Percentiles rank a stretch among this genome's conserved stretches.
phyloP scores from a whole-genome alignment of 2,329 filamentous ascomycete species.

The Metarhizium guizhouense region DNA sequence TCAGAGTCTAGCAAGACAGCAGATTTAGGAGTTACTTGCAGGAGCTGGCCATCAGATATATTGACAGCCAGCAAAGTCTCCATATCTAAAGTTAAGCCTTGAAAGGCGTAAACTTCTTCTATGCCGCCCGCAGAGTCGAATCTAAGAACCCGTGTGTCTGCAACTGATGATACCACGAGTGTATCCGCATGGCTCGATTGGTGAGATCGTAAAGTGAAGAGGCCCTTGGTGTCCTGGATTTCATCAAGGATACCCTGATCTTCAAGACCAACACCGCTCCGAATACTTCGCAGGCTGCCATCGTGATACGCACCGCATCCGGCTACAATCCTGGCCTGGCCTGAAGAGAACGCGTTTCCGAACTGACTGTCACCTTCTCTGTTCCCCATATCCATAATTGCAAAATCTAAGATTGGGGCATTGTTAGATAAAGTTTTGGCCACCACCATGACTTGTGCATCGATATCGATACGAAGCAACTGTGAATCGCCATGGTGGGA shows the following conservation, averaged over 20 bases:
- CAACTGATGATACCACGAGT: slow-evolving; percentile 70
- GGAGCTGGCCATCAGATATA: slow-evolving; percentile 50
- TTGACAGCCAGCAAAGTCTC: slow-evolving; percentile 66
- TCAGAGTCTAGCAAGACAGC: slow-evolving; percentile 56
- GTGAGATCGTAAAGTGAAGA: slow-evolving; percentile 58
- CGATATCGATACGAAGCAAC: slow-evolving; percentile 51
- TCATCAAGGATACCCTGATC: slow-evolving; percentile 76
- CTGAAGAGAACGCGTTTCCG: slow-evolving; percentile 86
- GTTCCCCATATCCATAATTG: slow-evolving; percentile 92
- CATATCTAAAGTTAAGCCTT: slow-evolving; percentile 58
- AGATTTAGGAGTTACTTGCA: slow-evolving; percentile 66
- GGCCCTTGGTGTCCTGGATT: slow-evolving; percentile 61
- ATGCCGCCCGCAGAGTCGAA: slow-evolving; percentile 70
- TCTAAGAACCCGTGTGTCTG: slow-evolving; percentile 73
- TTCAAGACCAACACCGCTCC: slow-evolving; percentile 88
- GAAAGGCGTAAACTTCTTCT: slow-evolving; percentile 74
- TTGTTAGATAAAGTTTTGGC: slow-evolving; percentile 69
- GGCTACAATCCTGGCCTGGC: slow-evolving; percentile 86
- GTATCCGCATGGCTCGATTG: slow-evolving; percentile 50
- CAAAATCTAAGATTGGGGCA: slow-evolving; percentile 86
- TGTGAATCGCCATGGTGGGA: slow-evolving; percentile 93
- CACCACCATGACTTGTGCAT: slow-evolving; percentile 43
- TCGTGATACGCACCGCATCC: slow-evolving; percentile 86
- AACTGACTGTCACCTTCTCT: slow-evolving; percentile 64
- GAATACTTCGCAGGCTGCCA: slow-evolving; percentile 79